Base-by-base conservation (phyloP, 371 early-diverging fungal species). In the Mortierella sp. region DNA sequence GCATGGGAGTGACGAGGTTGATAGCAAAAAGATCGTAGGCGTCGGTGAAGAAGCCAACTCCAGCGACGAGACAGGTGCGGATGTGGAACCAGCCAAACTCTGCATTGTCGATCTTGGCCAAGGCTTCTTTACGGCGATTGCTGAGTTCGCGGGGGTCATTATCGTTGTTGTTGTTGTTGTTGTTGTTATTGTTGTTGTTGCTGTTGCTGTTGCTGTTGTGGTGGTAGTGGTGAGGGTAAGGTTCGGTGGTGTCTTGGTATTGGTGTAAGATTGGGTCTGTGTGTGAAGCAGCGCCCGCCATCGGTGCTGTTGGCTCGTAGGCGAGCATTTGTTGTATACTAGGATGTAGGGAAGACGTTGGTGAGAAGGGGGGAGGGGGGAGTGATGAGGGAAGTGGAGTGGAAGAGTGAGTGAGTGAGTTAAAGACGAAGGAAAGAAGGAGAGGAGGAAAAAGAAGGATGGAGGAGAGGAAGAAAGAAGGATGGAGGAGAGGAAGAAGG, bases 1-100 rank as follows among this genome's bases (percentile, higher is more conserved):
- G 89, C 95, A 96, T 96, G 24, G 94, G 91, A 1, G 95, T 90
- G 65, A 94, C 94, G 80, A 96, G 87, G 82, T 94, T 93, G 87
- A 96, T 96, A 76, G 94, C 93, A 78, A 97, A 97, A 54, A 96
- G 91, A 90, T 97, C 96, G 89, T 97, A 96, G 12, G 96, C 93
- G 86, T 97, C 97, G 35, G 96, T 96, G 80, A 95, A 96, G 90
- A 96, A 97, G 74, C 97, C 97, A 63, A 94, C 90, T 46, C 97
- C 97, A 1, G 96, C 91, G 43, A 96, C 96, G 56, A 97, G 79
- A 84, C 95, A 93, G 43, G 97, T 93, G 72, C 95, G 92, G 68
- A 96, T 78, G 80, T 96, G 96, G 87, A 95, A 96, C 95, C 95
- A 95, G 48, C 91, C 89, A 58, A 92, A 91, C 79, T 90, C 87